These are phyloP conservation scores for Penicillium paxilli DNA, from an alignment of 495 filamentous ascomycete genomes.

Conservation along the genomic window DNA sequence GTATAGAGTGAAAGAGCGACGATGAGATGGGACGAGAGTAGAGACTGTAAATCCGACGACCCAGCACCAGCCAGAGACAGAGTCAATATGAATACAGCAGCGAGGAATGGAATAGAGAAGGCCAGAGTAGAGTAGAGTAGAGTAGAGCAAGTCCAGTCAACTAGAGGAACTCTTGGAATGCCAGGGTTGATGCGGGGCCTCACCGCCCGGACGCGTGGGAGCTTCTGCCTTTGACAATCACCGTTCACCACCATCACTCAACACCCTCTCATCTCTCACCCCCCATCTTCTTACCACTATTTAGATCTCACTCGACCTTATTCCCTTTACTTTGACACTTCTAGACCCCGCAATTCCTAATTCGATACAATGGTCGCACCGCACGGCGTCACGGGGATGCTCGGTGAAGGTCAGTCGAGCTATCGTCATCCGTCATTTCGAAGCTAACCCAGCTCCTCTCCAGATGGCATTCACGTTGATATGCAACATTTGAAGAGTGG, in stretches of 20 bases:
- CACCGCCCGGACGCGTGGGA: conserved; percentile 46
- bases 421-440: conserved; percentile 20
- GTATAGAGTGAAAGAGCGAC: not conserved
- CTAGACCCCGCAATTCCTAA: not conserved
- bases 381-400: conserved; percentile 61
- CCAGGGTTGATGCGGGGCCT: conserved; percentile 34
- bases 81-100: no score
- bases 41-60: not conserved
- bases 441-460: conserved; percentile 23
- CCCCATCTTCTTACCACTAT: conserved; percentile 4
- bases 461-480: conserved; percentile 98
- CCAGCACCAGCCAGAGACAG: no score
- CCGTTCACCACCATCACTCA: conserved; percentile 20
- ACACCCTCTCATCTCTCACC: conserved; percentile 3
- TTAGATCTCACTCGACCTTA: conserved; percentile 3
- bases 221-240: conserved; percentile 39
- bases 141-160: no score
- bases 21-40: not conserved
- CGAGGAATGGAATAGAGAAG: no score
- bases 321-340: not conserved
- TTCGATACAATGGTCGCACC: conserved; percentile 38
- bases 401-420: conserved; percentile 65
- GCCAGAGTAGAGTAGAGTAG: no score
- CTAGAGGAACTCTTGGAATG: no score
- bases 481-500: conserved; percentile 94